Base-by-base conservation (phyloP, 495 filamentous ascomycete genomes). In the Tuber umbilicatum region DNA sequence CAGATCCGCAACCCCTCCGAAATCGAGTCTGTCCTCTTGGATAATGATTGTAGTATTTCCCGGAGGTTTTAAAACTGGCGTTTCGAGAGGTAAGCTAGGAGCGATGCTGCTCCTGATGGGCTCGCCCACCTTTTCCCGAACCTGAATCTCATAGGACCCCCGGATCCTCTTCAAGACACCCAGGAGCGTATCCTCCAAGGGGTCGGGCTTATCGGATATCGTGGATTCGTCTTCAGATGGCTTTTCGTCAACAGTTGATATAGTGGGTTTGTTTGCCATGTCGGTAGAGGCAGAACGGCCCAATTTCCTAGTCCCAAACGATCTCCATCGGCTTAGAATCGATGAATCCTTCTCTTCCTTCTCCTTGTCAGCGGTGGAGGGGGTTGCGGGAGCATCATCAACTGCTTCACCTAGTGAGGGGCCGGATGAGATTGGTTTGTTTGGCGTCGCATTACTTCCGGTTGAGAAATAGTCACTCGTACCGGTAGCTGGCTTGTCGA, bases 1-100 rank as follows among this genome's bases (percentile, higher is more conserved):
- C 7, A 98, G 85, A 85, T 98, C 95, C 39, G 92, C 91, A 70
- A 94, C 94, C 69, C 95, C 95, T 41, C 94, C 95, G 45, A 91
- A 92, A 79, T 91, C 91, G 14, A 89, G 89, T 0, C 91, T 91
- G 81, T 99, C 96, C 82, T 98, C 95, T 82, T 99, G 96, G 70
- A 99, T 93, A 68, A 98, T 92, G 43, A 99, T 91, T 37, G 90
- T 92, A 27, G 93, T 97, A 31, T 88, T 88, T 31, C 89, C 81
- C 0, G 95, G 95, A 27, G 91, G 90, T 74, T 92, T 90, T 35
- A 99, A 83, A 38, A 92, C 88, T 0, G 95, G 95, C 1, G 95
- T 96, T 78, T 99, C 95, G 75, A 86, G 92, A 2, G 91, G 89
- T 9, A 91, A 83, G 80, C 92, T 94, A 0, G 96, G 95, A 0